Evolutionary conservation across 139 green algal species (phyloP).

Genomic region (Volvox reticuliferus): DNA sequence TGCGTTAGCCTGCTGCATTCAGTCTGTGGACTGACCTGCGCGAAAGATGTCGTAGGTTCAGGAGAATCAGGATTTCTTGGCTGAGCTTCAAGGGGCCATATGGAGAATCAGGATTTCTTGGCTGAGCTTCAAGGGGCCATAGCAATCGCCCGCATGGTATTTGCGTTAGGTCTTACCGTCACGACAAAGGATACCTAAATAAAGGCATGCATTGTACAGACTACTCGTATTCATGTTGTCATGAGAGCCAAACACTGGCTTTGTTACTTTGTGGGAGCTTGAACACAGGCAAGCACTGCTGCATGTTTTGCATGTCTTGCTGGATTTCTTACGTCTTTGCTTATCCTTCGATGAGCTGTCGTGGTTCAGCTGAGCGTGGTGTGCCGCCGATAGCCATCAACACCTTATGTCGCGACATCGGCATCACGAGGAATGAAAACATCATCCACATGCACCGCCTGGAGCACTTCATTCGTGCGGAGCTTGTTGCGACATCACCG

Average conservation of each 20-base stretch:
- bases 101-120: not conserved
- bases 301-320: too few species aligned
- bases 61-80: not conserved
- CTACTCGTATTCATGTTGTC: too few species aligned
- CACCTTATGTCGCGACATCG: conserved; percentile 92
- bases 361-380: too few species aligned
- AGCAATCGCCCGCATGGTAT: not conserved
- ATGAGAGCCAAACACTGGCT: too few species aligned
- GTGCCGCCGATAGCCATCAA: conserved; percentile 93
- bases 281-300: too few species aligned
- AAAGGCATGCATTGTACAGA: too few species aligned
- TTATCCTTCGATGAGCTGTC: too few species aligned
- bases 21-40: too few species aligned
- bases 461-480: conserved; percentile 88
- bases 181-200: not conserved
- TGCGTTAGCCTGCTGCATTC: too few species aligned
- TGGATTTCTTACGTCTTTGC: too few species aligned
- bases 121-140: not conserved
- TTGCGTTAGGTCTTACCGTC: not conserved
- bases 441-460: conserved; percentile 90
- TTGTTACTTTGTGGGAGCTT: too few species aligned
- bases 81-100: not conserved
- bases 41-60: not conserved
- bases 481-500: conserved; percentile 80
- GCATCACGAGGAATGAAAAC: conserved; percentile 91